These are phyloP conservation scores for Alternaria sp. DNA, from an alignment of 2,329 filamentous ascomycete genomes.

Conservation along the genomic window DNA sequence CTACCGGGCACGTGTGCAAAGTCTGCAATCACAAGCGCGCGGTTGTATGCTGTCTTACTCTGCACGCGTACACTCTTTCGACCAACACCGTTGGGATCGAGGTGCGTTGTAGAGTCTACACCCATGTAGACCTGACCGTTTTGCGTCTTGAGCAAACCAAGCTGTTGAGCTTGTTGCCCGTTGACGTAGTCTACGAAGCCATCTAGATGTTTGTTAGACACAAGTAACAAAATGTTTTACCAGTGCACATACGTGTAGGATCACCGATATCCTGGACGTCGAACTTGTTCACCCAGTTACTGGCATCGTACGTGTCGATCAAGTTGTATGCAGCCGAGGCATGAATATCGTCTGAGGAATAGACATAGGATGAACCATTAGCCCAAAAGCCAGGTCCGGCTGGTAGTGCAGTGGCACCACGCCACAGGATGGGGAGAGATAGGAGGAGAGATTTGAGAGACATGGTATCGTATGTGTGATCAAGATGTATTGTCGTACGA, in stretches of 20 bases:
- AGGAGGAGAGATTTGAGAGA: slow-evolving; percentile 18
- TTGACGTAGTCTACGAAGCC: slow-evolving; percentile 49
- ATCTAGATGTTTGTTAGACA: slow-evolving; percentile 20
- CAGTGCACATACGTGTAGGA: slow-evolving; percentile 39
- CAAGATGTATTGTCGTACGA: slow-evolving; percentile 13
- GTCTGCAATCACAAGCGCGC: slow-evolving; percentile 48
- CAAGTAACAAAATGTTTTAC: neutral
- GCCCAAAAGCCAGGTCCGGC: slow-evolving; percentile 32
- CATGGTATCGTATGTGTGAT: slow-evolving; percentile 16
- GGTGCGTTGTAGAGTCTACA: slow-evolving; percentile 39
- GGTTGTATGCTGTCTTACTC: slow-evolving; percentile 46
- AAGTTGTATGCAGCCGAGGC: slow-evolving; percentile 34
- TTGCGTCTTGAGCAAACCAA: slow-evolving; percentile 41
- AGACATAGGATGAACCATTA: slow-evolving; percentile 24
- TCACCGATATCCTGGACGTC: slow-evolving; percentile 44
- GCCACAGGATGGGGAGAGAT: slow-evolving; percentile 29
- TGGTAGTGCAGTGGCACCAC: slow-evolving; percentile 25
- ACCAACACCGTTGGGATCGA: slow-evolving; percentile 43
- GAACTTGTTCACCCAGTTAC: slow-evolving; percentile 49
- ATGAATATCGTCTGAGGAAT: slow-evolving; percentile 13
- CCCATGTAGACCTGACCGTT: slow-evolving; percentile 49
- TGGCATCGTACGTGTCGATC: slow-evolving; percentile 46
- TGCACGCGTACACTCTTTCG: slow-evolving; percentile 47
- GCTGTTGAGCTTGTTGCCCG: slow-evolving; percentile 37
- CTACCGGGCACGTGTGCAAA: slow-evolving; percentile 49